Conservation (phyloP, 2,329 filamentous ascomycete species). For the Arthroderma sp. region DNA sequence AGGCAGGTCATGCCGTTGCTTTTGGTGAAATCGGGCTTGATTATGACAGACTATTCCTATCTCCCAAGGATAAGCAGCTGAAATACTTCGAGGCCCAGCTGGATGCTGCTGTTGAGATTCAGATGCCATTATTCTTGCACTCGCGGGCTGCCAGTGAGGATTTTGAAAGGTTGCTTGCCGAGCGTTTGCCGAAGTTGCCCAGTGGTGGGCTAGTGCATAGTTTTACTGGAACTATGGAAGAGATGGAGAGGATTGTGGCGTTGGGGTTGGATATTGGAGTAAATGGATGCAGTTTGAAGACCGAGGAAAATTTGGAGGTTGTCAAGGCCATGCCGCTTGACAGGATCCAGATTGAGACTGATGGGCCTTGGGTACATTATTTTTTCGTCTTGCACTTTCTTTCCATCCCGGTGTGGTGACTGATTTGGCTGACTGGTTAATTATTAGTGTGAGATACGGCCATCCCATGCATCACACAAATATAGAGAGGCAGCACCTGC, state of each 20-base stretch:
- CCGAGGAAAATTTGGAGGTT: conserved; percentile 74
- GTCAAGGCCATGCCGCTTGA: conserved; percentile 67
- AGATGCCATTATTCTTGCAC: conserved; percentile 83
- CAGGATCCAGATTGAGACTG: conserved; percentile 83
- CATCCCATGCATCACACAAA: conserved; percentile 72
- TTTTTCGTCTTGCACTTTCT: background rate
- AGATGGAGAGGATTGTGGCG: conserved; percentile 68
- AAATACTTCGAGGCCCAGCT: conserved; percentile 78
- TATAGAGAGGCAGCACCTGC: conserved; percentile 56
- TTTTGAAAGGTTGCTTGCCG: conserved; percentile 60
- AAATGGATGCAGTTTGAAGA: conserved; percentile 95
- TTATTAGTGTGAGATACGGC: conserved; percentile 68
- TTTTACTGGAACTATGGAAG: conserved; percentile 77
- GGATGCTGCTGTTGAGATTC: conserved; percentile 59
- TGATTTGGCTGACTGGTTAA: background rate
- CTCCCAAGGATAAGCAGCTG: conserved; percentile 63
- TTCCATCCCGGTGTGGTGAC: background rate
- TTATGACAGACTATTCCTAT: conserved; percentile 81
- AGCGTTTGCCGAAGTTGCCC: conserved; percentile 51
- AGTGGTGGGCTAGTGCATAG: conserved; percentile 80
- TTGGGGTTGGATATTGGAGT: conserved; percentile 83
- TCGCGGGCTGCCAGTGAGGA: conserved; percentile 76
- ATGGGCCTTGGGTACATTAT: conserved; percentile 62
- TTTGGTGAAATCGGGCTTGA: conserved; percentile 95
- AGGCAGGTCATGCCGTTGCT: conserved; percentile 52